Percentiles rank a stretch among this genome's conserved stretches.
phyloP scores from a whole-genome alignment of 2,329 filamentous ascomycete genomes.

The Pseudocercospora crystallina region DNA sequence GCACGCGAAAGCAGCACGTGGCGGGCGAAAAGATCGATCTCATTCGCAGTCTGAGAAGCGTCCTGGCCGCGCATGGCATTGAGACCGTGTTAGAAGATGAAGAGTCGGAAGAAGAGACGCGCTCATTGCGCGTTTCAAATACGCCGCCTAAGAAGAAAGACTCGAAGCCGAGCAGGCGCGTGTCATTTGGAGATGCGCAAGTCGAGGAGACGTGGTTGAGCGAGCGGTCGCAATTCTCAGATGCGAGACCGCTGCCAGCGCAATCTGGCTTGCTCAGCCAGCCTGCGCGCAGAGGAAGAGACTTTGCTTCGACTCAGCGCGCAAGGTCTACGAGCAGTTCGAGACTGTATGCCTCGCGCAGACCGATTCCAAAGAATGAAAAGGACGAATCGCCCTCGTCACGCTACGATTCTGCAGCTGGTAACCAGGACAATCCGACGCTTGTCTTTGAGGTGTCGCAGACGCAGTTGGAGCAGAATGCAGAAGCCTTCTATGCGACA shows the following conservation, averaged over 20 bases:
- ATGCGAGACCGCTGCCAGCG: slow-evolving; percentile 2
- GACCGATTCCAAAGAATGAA: slow-evolving; percentile 17
- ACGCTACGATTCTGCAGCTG: slow-evolving; percentile 18
- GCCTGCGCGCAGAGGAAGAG: slow-evolving; percentile 22
- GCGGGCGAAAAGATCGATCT: slow-evolving; percentile 23
- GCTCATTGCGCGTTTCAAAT: slow-evolving; percentile 12
- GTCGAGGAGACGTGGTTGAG: slow-evolving; percentile 52
- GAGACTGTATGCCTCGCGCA: slow-evolving; percentile 4
- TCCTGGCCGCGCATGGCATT: slow-evolving; percentile 29
- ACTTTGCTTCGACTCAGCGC: slow-evolving; percentile 10
- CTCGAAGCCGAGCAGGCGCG: slow-evolving; percentile 43
- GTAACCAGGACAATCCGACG: slow-evolving; percentile 18
- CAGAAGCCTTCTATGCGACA: slow-evolving; percentile 29
- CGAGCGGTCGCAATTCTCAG: slow-evolving; percentile 25
- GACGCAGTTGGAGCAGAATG: slow-evolving; percentile 31
- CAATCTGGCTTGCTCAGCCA: slow-evolving; percentile 18
- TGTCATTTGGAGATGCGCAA: slow-evolving; percentile 58
- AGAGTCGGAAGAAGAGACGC: slow-evolving; percentile 37
- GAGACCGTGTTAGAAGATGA: slow-evolving; percentile 25
- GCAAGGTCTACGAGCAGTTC: slow-evolving; percentile 28
- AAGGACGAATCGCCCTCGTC: slow-evolving; percentile 18
- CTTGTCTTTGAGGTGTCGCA: slow-evolving; percentile 27
- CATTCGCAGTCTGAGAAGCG: slow-evolving; percentile 27
- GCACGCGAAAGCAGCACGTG: slow-evolving; percentile 25
- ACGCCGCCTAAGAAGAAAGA: slow-evolving; percentile 10